These are phyloP conservation scores for Xylariales sp. DNA, from an alignment of 2,329 filamentous ascomycete genomes.

Conservation along the genomic window DNA sequence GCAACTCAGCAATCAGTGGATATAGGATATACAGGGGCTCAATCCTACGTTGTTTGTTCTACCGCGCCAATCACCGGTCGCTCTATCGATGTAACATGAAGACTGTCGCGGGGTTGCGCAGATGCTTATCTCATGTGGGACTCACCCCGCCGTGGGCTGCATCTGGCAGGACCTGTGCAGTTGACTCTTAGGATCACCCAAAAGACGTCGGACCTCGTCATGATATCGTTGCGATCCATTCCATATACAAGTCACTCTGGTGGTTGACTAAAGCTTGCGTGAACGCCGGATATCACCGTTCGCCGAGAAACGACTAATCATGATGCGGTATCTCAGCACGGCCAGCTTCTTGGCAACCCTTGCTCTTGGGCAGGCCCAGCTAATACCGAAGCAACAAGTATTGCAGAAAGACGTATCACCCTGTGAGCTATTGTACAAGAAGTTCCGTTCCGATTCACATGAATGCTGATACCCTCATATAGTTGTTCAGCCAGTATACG, in stretches of 20 bases:
- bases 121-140: conserved; percentile 2
- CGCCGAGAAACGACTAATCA: not conserved
- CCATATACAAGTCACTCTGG: too few species aligned
- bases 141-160: not conserved
- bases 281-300: not conserved
- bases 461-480: not conserved
- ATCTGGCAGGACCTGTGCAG: too few species aligned
- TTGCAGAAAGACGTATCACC: not conserved
- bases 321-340: not conserved
- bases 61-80: not conserved
- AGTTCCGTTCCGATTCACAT: not conserved
- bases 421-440: not conserved
- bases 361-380: not conserved
- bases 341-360: not conserved
- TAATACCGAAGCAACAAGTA: not conserved
- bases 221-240: too few species aligned
- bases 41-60: too few species aligned
- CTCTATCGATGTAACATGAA: not conserved
- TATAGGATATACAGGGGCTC: too few species aligned
- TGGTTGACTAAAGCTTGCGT: too few species aligned
- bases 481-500: too few species aligned
- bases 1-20: too few species aligned
- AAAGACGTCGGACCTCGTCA: too few species aligned
- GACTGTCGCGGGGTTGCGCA: not conserved
- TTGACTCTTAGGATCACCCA: too few species aligned